Conservation (phyloP, 768 basidiomycete genomes). For the Russula dissimulans region DNA sequence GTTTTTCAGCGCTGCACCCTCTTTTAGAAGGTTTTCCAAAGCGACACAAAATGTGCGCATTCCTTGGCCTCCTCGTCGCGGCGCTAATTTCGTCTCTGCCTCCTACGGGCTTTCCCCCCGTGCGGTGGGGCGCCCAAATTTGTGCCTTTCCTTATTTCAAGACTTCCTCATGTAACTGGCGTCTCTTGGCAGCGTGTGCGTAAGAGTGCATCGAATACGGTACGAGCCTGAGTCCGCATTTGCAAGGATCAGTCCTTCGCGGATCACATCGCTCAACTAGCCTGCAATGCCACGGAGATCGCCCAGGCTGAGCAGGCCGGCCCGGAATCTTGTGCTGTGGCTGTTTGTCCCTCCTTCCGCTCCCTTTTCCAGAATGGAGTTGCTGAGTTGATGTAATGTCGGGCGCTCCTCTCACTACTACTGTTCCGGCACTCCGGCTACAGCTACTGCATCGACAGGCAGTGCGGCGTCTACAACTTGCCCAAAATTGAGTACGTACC, state of each 20-base stretch:
- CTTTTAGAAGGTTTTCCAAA: background rate
- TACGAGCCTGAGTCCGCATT: conserved; percentile 43
- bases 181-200: conserved; percentile 39
- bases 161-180: background rate
- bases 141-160: background rate
- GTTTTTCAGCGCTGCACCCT: background rate
- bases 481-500: too few relatives aligned
- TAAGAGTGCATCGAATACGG: conserved; percentile 33
- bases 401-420: too few relatives aligned
- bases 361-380: too few relatives aligned
- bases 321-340: conserved; percentile 36
- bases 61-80: conserved; percentile 31
- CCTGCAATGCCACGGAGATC: conserved; percentile 42
- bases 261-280: conserved; percentile 29
- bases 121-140: conserved; percentile 9
- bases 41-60: conserved; percentile 43
- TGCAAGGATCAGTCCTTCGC: conserved; percentile 43
- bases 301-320: conserved; percentile 34
- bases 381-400: too few relatives aligned
- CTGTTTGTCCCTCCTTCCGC: conserved; percentile 29
- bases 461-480: too few relatives aligned
- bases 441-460: too few relatives aligned
- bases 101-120: conserved; percentile 16
- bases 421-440: too few relatives aligned
- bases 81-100: conserved; percentile 28